phyloP scores from a whole-genome alignment of 352 stramenopile genomes.

The Globisporangium takayamanum region DNA sequence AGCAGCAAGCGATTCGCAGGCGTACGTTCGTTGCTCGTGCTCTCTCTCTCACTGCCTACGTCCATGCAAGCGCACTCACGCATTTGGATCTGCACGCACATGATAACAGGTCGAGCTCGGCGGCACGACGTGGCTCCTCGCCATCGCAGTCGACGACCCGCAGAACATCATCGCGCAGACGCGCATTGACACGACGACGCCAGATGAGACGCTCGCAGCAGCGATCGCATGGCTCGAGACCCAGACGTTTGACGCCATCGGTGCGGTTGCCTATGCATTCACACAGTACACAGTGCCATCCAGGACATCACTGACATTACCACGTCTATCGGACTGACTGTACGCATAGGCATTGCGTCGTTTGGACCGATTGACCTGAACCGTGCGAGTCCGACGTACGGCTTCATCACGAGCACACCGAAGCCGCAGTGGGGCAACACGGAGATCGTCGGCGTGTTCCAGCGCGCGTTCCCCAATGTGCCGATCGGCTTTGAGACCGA shows the following conservation, averaged over 20 bases:
- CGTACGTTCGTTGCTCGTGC: slow-evolving; percentile 12
- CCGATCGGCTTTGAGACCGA: slow-evolving; percentile 95
- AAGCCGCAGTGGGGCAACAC: slow-evolving; percentile 92
- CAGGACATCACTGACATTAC: background rate
- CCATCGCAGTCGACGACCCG: slow-evolving; percentile 84
- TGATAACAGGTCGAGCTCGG: slow-evolving; percentile 85
- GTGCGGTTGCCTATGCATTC: slow-evolving; percentile 6
- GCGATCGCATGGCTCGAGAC: slow-evolving; percentile 80
- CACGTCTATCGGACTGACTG: too few relatives aligned
- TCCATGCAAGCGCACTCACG: background rate
- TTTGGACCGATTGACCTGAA: slow-evolving; percentile 92
- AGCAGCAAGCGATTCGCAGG: slow-evolving; percentile 28
- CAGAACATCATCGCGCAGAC: slow-evolving; percentile 85
- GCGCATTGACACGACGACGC: slow-evolving; percentile 83
- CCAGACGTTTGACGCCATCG: slow-evolving; percentile 73
- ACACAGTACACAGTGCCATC: too few relatives aligned
- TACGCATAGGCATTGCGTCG: slow-evolving; percentile 74
- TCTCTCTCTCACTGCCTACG: background rate
- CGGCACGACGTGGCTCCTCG: slow-evolving; percentile 92
- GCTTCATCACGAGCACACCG: slow-evolving; percentile 93
- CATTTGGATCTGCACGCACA: background rate
- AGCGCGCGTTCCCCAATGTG: slow-evolving; percentile 62
- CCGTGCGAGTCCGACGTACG: slow-evolving; percentile 78
- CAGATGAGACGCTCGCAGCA: slow-evolving; percentile 75
- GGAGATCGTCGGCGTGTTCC: slow-evolving; percentile 65